Evolutionary conservation across 768 basidiomycete genomes (phyloP), one percentile per base, ranked within the genome.

Genomic region (Rhodotorula diobovata): DNA sequence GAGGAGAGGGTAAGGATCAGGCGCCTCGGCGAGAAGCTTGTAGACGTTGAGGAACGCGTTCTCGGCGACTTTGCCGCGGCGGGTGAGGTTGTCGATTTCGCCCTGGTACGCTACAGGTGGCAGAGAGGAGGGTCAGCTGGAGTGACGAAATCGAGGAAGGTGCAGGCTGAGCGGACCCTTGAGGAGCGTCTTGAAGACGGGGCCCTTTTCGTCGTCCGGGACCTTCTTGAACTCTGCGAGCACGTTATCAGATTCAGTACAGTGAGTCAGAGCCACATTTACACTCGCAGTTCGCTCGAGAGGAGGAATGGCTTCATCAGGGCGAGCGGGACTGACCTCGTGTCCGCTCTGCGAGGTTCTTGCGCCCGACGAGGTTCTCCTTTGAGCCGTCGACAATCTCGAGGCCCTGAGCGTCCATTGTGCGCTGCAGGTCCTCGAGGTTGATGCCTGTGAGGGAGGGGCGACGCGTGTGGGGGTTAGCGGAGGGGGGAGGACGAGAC

Each of bases 331-430:
- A 55, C 66, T 21, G n/a, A 90, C 95, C 95, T 84, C 95, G 91
- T 0, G 96, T 99, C 80, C 90, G 89, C 82, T 98, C 96, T 2
- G 95, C 91, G 32, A 99, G 84, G 64, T 88, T 89, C 81, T 97
- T 99, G 54, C 96, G 86, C 18, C 93, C 93, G 6, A 99, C 84
- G 56, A 97, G 85, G 74, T 90, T 92, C 83, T 98, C 95, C 83
- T 97, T 99, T 84, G 97, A 94, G 82, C 94, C 94, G 84, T 98
- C 93, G 32, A 99, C 94, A 23, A 99, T 85, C 81, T 98, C 94
- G 45, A 97, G 85, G 2, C 78, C 94, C 71, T 97, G 95, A 12
- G 85, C 83, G 81, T 98, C 94, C 60, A 99, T 86, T 9, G 88
- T 89, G 83, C 92, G 94, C 82, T 98, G 95, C 37, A 98, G 84